phyloP scores from a whole-genome alignment of 2,329 filamentous ascomycete species.

The Seiridium unicorne region DNA sequence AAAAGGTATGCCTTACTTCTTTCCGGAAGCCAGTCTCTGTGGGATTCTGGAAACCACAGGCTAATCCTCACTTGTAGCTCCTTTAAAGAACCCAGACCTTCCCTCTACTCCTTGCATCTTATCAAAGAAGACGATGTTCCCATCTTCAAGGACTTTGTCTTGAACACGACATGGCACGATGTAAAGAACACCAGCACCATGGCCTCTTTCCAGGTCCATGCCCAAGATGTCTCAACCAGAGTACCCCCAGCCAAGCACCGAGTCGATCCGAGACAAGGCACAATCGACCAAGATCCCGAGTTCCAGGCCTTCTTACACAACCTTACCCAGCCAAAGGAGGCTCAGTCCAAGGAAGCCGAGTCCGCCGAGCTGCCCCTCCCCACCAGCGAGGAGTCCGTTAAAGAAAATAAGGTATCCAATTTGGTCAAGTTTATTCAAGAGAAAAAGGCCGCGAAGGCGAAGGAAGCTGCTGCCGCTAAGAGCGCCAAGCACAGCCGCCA shows the following conservation, averaged over 20 bases:
- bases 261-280: slow-evolving; percentile 82
- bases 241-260: slow-evolving; percentile 73
- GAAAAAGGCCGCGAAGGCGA: slow-evolving; percentile 70
- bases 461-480: slow-evolving; percentile 23
- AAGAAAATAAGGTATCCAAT: slow-evolving; percentile 67
- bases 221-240: slow-evolving; percentile 78
- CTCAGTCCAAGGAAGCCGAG: slow-evolving; percentile 45
- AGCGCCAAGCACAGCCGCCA: slow-evolving; percentile 55
- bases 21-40: background rate
- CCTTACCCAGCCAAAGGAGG: slow-evolving; percentile 65
- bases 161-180: slow-evolving; percentile 72
- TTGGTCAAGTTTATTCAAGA: slow-evolving; percentile 87
- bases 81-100: slow-evolving; percentile 81
- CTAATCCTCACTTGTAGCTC: slow-evolving; percentile 46
- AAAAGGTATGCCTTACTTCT: slow-evolving; percentile 63
- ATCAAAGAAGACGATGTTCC: slow-evolving; percentile 67
- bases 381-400: slow-evolving; percentile 46
- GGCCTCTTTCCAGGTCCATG: slow-evolving; percentile 72
- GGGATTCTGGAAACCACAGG: background rate
- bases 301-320: slow-evolving; percentile 91
- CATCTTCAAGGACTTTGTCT: slow-evolving; percentile 68
- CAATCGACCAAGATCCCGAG: slow-evolving; percentile 93
- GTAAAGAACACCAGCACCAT: slow-evolving; percentile 73
- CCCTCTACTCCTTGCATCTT: slow-evolving; percentile 80
- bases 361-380: slow-evolving; percentile 44